Conservation (phyloP, 441 rosid genomes). For the Bocquillonia castaneifolia region DNA sequence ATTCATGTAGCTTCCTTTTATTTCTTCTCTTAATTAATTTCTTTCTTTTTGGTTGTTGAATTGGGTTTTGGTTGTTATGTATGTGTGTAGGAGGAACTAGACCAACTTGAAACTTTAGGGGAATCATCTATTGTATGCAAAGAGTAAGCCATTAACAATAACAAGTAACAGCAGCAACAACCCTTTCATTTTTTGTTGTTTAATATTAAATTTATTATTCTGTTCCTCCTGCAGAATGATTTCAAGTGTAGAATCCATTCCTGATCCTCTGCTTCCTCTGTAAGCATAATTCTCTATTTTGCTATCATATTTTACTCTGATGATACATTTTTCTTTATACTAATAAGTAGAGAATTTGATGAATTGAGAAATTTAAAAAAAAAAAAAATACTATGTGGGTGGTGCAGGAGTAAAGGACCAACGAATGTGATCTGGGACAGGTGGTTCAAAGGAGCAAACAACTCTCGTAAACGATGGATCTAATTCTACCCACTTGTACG, state of each 20-base stretch:
- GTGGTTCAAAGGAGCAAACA: constrained; percentile 26
- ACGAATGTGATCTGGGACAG: constrained; percentile 21
- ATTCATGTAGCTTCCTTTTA: no score
- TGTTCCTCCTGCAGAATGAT: constrained; percentile 14
- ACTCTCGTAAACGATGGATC: constrained; percentile 25
- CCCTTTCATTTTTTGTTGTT: not conserved
- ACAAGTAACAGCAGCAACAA: no score
- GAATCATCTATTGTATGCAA: constrained; percentile 28
- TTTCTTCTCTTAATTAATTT: not conserved
- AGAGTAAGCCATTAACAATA: constrained; percentile 14
- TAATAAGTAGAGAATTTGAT: no score
- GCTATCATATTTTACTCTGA: not conserved
- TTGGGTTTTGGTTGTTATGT: no score
- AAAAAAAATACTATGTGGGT: no score
- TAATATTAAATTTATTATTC: not conserved
- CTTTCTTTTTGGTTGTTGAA: no score
- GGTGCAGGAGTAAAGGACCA: constrained; percentile 19
- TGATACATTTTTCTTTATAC: no score
- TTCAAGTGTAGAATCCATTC: constrained; percentile 23
- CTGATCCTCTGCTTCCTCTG: constrained; percentile 33
- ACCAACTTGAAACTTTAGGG: constrained; percentile 25
- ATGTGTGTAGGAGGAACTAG: constrained; percentile 24
- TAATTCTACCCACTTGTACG: not conserved
- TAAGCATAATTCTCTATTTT: not conserved
- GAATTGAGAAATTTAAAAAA: no score